These are phyloP conservation scores for Excoecaria agallocha DNA, from an alignment of 345 rosid genomes.

Conservation along the genomic window DNA sequence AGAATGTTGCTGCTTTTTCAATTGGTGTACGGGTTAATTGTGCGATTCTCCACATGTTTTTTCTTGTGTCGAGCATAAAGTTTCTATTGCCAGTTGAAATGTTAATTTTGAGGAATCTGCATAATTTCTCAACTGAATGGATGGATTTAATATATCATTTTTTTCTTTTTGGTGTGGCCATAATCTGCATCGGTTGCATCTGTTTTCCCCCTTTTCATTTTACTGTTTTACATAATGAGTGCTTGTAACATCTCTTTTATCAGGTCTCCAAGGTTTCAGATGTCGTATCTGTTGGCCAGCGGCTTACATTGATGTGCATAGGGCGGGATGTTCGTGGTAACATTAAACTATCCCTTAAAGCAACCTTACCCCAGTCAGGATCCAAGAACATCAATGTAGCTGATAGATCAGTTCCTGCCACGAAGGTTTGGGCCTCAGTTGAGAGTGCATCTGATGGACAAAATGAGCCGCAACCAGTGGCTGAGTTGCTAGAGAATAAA, in stretches of 20 bases:
- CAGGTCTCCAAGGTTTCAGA: conserved; percentile 88
- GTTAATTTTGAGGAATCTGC: not conserved
- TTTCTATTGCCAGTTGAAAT: not conserved
- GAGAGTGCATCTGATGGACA: conserved; percentile 35
- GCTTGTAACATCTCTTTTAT: conserved; percentile 18
- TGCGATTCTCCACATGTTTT: no score
- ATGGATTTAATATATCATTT: not conserved
- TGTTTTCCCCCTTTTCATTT: not conserved
- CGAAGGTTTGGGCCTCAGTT: conserved; percentile 41
- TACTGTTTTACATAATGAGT: not conserved
- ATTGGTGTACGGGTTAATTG: no score
- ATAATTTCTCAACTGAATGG: not conserved
- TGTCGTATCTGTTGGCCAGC: conserved; percentile 69
- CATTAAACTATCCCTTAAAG: conserved; percentile 81
- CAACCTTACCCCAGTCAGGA: conserved; percentile 39
- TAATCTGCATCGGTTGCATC: not conserved
- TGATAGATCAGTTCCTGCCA: conserved; percentile 35
- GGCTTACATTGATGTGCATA: conserved; percentile 75
- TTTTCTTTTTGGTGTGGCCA: not conserved
- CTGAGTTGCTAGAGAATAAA: conserved; percentile 22
- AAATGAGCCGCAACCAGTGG: conserved; percentile 36
- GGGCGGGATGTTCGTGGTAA: conserved; percentile 96
- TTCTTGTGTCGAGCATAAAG: no score
- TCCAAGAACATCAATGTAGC: conserved; percentile 25
- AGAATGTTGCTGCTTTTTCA: not conserved